A percentile compares a stretch with the other conserved stretches of the same genome.
Evolutionary conservation across 805 yeast species (phyloP).

Genomic region (Spathaspora boniae): DNA sequence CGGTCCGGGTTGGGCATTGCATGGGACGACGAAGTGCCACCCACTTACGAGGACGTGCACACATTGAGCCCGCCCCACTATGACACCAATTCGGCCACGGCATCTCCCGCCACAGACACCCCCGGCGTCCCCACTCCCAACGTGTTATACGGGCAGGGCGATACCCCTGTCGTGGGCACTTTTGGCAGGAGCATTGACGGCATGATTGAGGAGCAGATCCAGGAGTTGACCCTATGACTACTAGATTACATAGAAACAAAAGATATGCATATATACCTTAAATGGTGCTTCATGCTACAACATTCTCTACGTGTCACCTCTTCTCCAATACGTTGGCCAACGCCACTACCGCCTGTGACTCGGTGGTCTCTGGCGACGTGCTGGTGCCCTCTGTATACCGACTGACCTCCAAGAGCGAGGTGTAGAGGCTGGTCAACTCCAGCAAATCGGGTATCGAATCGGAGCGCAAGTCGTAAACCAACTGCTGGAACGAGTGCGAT

Average conservation of each 20-base stretch:
- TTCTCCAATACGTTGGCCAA: slow-evolving; percentile 4
- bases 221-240: slow-evolving; percentile 26
- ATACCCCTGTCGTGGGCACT: slow-evolving; percentile 32
- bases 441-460: slow-evolving; percentile 44
- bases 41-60: slow-evolving; percentile 82
- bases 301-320: background rate
- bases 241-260: background rate
- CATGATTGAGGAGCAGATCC: slow-evolving; percentile 29
- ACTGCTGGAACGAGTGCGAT: slow-evolving; percentile 49
- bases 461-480: slow-evolving; percentile 48
- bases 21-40: slow-evolving; percentile 99
- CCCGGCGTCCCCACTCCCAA: slow-evolving; percentile 19
- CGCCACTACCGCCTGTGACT: background rate
- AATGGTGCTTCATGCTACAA: no score
- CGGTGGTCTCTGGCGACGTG: background rate
- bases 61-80: slow-evolving; percentile 88
- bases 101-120: slow-evolving; percentile 5
- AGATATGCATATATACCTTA: no score
- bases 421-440: slow-evolving; percentile 44
- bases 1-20: slow-evolving; percentile 94
- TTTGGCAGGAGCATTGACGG: slow-evolving; percentile 25
- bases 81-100: slow-evolving; percentile 15
- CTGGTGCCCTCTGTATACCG: slow-evolving; percentile 13
- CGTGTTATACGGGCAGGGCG: slow-evolving; percentile 42
- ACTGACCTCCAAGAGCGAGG: slow-evolving; percentile 43